Evolutionary conservation across 192 early-diverging fungal genomes (phyloP).

Genomic region (Backusella morwellensis): DNA sequence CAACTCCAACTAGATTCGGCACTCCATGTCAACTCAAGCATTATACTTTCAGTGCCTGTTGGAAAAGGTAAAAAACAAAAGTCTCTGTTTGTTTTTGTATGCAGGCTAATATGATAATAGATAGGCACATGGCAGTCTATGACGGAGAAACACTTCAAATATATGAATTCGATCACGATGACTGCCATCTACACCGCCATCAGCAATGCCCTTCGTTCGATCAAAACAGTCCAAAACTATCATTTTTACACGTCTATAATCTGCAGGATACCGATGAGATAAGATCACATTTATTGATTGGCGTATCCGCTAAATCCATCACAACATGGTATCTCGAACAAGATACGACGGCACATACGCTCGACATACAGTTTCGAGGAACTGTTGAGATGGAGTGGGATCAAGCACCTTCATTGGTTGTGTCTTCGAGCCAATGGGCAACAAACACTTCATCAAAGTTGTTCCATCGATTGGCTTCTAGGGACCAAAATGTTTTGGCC

Average conservation of each 20-base stretch:
- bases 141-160: constrained; percentile 20
- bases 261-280: background rate
- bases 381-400: background rate
- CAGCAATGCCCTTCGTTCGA: background rate
- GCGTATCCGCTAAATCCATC: constrained; percentile 4
- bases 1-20: constrained; percentile 22
- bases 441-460: constrained; percentile 10
- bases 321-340: constrained; percentile 13
- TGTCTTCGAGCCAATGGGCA: constrained; percentile 3
- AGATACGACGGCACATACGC: background rate
- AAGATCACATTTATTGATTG: constrained; percentile 14
- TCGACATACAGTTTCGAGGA: background rate
- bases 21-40: background rate
- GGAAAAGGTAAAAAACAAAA: constrained; percentile 17
- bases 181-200: constrained; percentile 19
- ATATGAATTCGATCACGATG: constrained; percentile 19
- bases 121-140: constrained; percentile 23
- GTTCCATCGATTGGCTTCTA: background rate
- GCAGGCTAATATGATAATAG: background rate
- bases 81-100: background rate
- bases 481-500: background rate
- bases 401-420: background rate
- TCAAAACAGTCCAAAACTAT: background rate
- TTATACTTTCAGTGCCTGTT: constrained; percentile 17
- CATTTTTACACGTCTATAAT: constrained; percentile 19